phyloP scores from a whole-genome alignment of 176 grass and related monocot species.

The Thalia dealbata region DNA sequence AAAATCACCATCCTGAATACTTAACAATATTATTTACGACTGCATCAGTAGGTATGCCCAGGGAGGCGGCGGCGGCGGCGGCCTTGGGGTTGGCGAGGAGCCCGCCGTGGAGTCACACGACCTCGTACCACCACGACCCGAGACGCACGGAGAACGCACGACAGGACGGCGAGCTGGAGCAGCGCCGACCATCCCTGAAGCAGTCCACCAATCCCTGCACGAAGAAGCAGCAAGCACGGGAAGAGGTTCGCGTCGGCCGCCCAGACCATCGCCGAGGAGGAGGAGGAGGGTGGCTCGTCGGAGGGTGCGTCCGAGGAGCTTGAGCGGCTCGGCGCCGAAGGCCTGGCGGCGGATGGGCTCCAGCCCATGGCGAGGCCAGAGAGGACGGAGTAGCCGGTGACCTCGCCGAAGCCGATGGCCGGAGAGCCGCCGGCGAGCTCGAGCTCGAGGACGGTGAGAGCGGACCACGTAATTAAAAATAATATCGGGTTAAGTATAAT shows the following conservation, averaged over 20 bases:
- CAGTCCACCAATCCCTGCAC: slow-evolving; percentile 12
- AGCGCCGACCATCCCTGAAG: slow-evolving; percentile 62
- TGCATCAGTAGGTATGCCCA: slow-evolving; percentile 98
- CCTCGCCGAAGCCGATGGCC: slow-evolving; percentile 4
- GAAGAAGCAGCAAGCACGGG: slow-evolving; percentile 5
- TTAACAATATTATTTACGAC: too few species aligned
- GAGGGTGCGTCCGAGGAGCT: slow-evolving; percentile 5
- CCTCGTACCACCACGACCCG: slow-evolving; percentile 35
- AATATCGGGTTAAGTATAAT: too few species aligned
- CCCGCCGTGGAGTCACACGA: slow-evolving; percentile 90
- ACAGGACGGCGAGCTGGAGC: slow-evolving; percentile 62
- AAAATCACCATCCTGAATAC: too few species aligned
- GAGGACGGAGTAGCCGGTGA: slow-evolving; percentile 11
- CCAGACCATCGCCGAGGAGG: slow-evolving; percentile 5
- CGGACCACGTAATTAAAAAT: too few species aligned
- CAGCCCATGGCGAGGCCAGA: slow-evolving; percentile 13
- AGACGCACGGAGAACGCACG: slow-evolving; percentile 66
- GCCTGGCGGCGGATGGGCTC: slow-evolving; percentile 15
- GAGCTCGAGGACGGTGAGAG: too few species aligned
- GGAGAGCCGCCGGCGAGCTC: slow-evolving; percentile 11
- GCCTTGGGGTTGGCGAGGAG: slow-evolving; percentile 64
- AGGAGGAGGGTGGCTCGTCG: slow-evolving; percentile 6
- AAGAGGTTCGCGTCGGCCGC: not conserved
- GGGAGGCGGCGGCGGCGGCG: slow-evolving; percentile 78
- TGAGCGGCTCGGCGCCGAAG: not conserved